Percentiles rank a stretch among this genome's conserved stretches.
phyloP scores from a whole-genome alignment of 345 rosid species.

The Eucalyptus polybractea region DNA sequence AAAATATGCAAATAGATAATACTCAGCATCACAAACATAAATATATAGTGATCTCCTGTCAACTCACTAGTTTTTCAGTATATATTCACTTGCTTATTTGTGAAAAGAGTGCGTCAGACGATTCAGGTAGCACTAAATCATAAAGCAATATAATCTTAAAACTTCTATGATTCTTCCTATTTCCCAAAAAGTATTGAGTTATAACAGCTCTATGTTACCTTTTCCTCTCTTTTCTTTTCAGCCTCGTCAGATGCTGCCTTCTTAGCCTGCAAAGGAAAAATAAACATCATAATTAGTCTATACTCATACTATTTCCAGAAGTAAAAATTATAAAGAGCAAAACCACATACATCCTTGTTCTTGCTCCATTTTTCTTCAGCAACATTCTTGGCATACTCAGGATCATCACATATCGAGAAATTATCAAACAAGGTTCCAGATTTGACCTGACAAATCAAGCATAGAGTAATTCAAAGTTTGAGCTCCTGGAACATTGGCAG shows the following conservation, averaged over 20 bases:
- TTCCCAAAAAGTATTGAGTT: not conserved
- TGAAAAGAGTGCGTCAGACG: not conserved
- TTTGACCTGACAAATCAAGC: conserved; percentile 49
- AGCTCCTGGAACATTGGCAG: not conserved
- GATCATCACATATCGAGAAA: conserved; percentile 39
- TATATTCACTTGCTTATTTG: not conserved
- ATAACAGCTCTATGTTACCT: not conserved
- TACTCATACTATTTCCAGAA: not conserved
- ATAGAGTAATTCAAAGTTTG: not conserved
- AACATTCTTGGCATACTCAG: conserved; percentile 23
- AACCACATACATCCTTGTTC: no score
- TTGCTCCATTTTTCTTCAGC: conserved; percentile 35
- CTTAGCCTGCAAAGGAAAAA: not conserved
- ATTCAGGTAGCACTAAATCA: not conserved
- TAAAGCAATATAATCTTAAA: not conserved
- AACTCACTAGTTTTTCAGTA: not conserved
- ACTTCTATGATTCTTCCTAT: not conserved
- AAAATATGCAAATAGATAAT: not conserved
- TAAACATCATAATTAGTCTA: not conserved
- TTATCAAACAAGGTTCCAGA: conserved; percentile 94
- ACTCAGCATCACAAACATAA: not conserved
- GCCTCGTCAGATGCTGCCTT: conserved; percentile 1
- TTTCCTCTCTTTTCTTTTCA: not conserved
- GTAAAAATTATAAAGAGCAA: no score
- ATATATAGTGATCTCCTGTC: not conserved